Conservation (phyloP, 2,329 filamentous ascomycete genomes). For the Teratosphaeria epicoccoides region DNA sequence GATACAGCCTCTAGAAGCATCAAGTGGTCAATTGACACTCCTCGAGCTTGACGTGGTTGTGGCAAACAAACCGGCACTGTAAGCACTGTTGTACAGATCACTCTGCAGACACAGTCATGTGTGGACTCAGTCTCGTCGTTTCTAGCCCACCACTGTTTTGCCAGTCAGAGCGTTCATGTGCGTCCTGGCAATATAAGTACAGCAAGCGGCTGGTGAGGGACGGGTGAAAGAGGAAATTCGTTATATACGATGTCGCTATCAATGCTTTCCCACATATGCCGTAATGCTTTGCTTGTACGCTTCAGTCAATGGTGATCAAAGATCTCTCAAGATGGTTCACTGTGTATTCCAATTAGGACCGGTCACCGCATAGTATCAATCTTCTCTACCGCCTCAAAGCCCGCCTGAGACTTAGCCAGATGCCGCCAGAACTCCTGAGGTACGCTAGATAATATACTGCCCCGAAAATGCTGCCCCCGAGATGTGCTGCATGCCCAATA, state of each 20-base stretch:
- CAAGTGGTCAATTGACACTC: no score
- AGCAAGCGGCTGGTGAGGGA: no score
- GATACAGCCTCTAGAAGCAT: no score
- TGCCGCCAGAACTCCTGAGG: conserved; percentile 18
- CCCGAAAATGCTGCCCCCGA: conserved; percentile 35
- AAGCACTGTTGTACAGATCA: no score
- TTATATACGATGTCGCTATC: background rate
- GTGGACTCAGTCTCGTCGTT: no score
- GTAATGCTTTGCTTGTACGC: background rate
- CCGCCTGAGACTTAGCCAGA: background rate
- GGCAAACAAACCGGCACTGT: no score
- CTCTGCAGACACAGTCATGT: no score
- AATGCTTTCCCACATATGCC: background rate
- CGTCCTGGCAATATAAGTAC: no score
- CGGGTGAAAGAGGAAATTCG: background rate
- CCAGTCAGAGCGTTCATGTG: no score
- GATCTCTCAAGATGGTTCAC: background rate
- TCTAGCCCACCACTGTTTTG: no score
- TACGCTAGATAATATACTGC: conserved; percentile 18
- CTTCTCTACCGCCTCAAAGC: background rate
- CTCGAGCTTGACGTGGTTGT: no score
- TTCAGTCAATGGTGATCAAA: background rate
- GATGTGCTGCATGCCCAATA: conserved; percentile 35
- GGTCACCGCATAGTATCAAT: no score
- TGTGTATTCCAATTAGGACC: background rate